Conservation (phyloP, 306 rosid species). For the Vicia villosa region DNA sequence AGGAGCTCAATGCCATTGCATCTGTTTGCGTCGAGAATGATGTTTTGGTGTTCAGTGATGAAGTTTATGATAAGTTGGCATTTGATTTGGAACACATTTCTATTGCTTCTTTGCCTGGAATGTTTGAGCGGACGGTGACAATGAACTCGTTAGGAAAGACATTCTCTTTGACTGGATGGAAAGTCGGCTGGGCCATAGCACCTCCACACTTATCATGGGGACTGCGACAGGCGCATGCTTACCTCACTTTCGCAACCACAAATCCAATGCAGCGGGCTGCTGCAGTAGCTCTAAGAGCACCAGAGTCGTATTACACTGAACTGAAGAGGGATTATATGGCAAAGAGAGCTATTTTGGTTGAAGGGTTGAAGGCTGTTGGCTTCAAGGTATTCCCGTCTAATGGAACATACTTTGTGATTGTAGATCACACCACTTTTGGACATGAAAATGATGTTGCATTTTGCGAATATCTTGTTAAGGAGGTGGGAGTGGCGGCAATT, state of each 20-base stretch:
- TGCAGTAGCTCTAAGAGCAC: conserved; percentile 88
- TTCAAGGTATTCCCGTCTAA: conserved; percentile 83
- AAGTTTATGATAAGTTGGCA: conserved; percentile 88
- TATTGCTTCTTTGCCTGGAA: conserved; percentile 81
- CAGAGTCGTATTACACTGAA: conserved; percentile 76
- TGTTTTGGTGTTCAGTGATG: conserved; percentile 78
- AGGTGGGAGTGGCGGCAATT: conserved; percentile 93
- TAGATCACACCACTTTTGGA: conserved; percentile 95
- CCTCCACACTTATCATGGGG: conserved; percentile 87
- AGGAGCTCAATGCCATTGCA: conserved; percentile 68
- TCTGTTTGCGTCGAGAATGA: conserved; percentile 89
- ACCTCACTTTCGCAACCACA: conserved; percentile 75
- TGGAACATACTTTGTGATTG: conserved; percentile 91
- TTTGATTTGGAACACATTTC: conserved; percentile 94
- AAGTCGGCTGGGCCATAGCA: conserved; percentile 89
- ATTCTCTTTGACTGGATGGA: conserved; percentile 93
- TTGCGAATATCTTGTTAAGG: conserved; percentile 86
- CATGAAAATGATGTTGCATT: conserved; percentile 75
- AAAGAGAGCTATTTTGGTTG: conserved; percentile 80
- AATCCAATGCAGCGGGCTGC: conserved; percentile 93
- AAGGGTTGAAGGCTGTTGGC: conserved; percentile 82
- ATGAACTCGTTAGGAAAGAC: conserved; percentile 92
- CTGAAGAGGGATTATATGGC: conserved; percentile 72
- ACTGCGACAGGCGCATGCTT: conserved; percentile 69
- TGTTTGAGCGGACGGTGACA: conserved; percentile 85